Percentiles rank a stretch among this genome's conserved stretches.
Conservation (phyloP, 225 moss, liverwort and hornwort genomes). For the Rhytidiadelphus loreus region DNA sequence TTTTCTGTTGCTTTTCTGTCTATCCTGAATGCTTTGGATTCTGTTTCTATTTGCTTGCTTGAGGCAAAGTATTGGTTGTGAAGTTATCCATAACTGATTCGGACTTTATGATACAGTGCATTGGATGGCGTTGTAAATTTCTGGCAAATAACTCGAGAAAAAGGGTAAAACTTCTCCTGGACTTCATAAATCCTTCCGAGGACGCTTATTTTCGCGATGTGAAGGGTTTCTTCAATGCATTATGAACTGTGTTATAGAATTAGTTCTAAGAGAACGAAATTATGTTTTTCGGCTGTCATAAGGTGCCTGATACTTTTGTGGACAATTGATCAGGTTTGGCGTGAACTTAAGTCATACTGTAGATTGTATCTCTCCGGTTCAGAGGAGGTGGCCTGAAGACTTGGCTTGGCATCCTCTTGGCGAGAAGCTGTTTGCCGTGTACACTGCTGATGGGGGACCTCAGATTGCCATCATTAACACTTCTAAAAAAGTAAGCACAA, state of each 20-base stretch:
- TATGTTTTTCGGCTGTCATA: not conserved
- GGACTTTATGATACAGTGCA: slow-evolving; percentile 48
- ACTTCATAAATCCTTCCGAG: not conserved
- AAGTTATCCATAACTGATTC: not conserved
- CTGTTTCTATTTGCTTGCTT: not conserved
- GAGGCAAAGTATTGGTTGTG: not conserved
- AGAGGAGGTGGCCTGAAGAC: slow-evolving; percentile 90
- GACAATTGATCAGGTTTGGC: slow-evolving; percentile 47
- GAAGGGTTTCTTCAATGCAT: not conserved
- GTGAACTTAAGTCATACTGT: slow-evolving; percentile 67
- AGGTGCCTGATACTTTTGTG: slow-evolving; percentile 3
- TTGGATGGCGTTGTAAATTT: slow-evolving; percentile 89
- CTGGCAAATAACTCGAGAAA: slow-evolving; percentile 71
- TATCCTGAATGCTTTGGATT: not conserved
- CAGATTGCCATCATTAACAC: slow-evolving; percentile 41
- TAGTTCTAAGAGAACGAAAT: not conserved
- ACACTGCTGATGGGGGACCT: slow-evolving; percentile 43
- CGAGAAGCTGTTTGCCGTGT: slow-evolving; percentile 39
- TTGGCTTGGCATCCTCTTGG: slow-evolving; percentile 61
- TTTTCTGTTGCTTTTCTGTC: not conserved
- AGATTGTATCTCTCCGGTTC: slow-evolving; percentile 59
- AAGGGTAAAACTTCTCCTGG: slow-evolving; percentile 45
- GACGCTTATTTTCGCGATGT: not conserved
- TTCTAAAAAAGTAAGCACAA: slow-evolving; percentile 17
- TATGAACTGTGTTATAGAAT: not conserved